Evolutionary conservation across 2,329 filamentous ascomycete species (phyloP).

Genomic region (Thelonectria olida): DNA sequence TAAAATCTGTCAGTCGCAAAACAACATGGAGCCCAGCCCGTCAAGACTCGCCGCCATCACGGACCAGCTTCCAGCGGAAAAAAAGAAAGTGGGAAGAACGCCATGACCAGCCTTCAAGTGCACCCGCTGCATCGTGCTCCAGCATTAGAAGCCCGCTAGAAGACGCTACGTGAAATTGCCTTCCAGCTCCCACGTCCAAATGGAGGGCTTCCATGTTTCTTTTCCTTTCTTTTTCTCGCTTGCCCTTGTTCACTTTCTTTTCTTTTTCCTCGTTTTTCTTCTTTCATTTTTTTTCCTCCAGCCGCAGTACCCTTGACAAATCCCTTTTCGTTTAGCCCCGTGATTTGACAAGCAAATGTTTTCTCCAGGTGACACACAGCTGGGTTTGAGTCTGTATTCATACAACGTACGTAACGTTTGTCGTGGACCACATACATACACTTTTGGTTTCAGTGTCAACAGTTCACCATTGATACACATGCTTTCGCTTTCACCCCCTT

Average conservation of each 20-base stretch:
- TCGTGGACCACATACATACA: too few relatives aligned
- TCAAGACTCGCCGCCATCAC: slow-evolving; percentile 9
- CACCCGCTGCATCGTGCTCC: slow-evolving; percentile 28
- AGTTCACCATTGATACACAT: too few relatives aligned
- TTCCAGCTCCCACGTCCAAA: not conserved
- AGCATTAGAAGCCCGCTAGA: slow-evolving; percentile 41
- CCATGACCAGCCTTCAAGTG: slow-evolving; percentile 31
- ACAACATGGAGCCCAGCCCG: not conserved
- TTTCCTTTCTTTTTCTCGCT: slow-evolving; percentile 11
- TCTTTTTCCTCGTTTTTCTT: slow-evolving; percentile 7
- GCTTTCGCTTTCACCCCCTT: too few relatives aligned
- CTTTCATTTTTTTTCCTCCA: slow-evolving; percentile 16
- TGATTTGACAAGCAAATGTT: not conserved
- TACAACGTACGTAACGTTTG: too few relatives aligned
- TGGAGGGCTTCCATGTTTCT: not conserved
- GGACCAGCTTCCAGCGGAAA: slow-evolving; percentile 16
- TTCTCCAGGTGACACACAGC: slow-evolving; percentile 7
- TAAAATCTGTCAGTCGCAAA: slow-evolving; percentile 6
- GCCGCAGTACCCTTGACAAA: slow-evolving; percentile 5
- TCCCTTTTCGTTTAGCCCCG: not conserved
- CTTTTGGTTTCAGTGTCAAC: too few relatives aligned
- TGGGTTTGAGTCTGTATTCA: too few relatives aligned
- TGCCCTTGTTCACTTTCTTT: slow-evolving; percentile 7
- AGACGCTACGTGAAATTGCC: slow-evolving; percentile 34
- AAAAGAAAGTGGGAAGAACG: slow-evolving; percentile 18